These are phyloP conservation scores for Epichloe coenophiala DNA, from an alignment of 2,329 filamentous ascomycete genomes.

Conservation along the genomic window DNA sequence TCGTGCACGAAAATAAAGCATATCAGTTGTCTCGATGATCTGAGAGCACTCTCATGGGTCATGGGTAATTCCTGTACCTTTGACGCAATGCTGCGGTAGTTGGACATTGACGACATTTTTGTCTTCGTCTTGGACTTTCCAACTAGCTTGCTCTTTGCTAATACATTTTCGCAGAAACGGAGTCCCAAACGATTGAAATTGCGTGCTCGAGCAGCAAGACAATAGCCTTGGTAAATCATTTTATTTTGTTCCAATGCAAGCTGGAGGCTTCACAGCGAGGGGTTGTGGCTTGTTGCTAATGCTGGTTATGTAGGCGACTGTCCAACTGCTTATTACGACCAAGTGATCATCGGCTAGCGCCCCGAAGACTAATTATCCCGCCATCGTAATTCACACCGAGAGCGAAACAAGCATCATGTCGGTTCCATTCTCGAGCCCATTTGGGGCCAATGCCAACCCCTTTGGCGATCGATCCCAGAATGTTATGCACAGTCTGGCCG, in stretches of 20 bases:
- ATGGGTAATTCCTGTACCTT: neutral
- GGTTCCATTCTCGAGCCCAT: slow-evolving; percentile 63
- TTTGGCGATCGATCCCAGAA: slow-evolving; percentile 41
- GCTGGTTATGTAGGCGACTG: neutral
- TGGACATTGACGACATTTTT: neutral
- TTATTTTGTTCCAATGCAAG: neutral
- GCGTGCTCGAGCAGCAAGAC: neutral
- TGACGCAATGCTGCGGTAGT: neutral
- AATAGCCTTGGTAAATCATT: neutral
- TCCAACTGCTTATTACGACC: neutral
- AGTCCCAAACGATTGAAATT: neutral
- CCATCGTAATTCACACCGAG: neutral
- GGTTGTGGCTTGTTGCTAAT: neutral
- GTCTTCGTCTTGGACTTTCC: neutral
- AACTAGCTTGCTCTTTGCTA: neutral
- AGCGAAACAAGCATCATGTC: slow-evolving; percentile 39
- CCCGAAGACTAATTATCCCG: no score
- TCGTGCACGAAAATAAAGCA: neutral
- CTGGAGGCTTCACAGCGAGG: neutral
- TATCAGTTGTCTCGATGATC: neutral
- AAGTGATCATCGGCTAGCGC: neutral
- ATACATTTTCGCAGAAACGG: neutral
- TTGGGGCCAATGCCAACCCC: slow-evolving; percentile 55
- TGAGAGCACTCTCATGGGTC: neutral
- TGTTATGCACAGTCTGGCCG: slow-evolving; percentile 46